Base-by-base conservation (phyloP, 2,329 filamentous ascomycete genomes). In the Trichoderma koningii region DNA sequence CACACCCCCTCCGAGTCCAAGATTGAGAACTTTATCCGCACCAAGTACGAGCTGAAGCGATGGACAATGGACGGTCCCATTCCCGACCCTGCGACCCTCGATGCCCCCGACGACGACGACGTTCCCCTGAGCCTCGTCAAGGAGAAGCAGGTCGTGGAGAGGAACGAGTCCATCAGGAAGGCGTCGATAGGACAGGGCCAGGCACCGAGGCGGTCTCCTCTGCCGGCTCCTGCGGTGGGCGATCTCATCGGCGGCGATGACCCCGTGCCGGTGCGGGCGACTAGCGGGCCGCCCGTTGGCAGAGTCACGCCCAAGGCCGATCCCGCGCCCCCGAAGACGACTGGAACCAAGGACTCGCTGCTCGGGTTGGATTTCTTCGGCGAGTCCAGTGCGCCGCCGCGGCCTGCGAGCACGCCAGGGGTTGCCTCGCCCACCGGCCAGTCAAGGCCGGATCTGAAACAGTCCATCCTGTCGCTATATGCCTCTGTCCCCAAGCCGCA, bases 21-120 rank as follows among this genome's bases (percentile, higher is more conserved):
- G 84, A 98, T 99, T 72, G 95, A 99, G 84, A 99, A 98, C 82
- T 99, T 99, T 75, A 98, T 99, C 73, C 89, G 95, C 70, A 99
- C 96, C 64, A 99, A 99, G 79, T 99, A 99, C 78, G 95, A 99
- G 77, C 90, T 95, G 62, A 98, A 97, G 85, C 86, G 96, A 80
- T 99, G 95, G 95, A 90, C 93, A n/a, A 98, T 98, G 93, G 95
- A 99, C 67, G 95, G 95, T 1, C 88, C 88, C 5, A 94, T 96
- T 75, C 96, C 96, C 5, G 93, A 98, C 75, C 95, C 96, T n/a
- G 85, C 91, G 3, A 91, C 90, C 1, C 79, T 99, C 59, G 92
- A 96, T 75, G 87, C 81, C 15, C 91, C 92, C 17, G 93, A 88
- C 62, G 94, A 97, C 72, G 93, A 97, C 70, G 93, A 98, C 76